These are phyloP conservation scores for Erythrophleum fordii DNA, from an alignment of 306 rosid species.

Conservation along the genomic window DNA sequence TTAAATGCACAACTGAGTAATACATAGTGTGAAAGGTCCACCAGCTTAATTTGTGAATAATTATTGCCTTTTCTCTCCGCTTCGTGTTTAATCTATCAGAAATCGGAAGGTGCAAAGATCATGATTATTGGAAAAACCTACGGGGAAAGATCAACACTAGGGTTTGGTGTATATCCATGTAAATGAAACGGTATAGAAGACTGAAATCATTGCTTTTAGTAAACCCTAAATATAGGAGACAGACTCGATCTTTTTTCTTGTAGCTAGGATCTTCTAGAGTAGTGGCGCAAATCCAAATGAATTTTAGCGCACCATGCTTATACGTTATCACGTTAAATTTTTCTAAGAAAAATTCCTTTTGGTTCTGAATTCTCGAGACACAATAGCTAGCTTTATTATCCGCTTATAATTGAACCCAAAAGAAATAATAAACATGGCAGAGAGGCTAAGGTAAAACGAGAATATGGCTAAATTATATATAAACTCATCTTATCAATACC, in stretches of 20 bases:
- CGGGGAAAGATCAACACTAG: neutral
- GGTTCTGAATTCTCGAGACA: conserved; percentile 17
- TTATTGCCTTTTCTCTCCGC: neutral
- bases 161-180: neutral
- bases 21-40: neutral
- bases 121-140: neutral
- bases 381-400: neutral
- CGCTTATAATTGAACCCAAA: neutral
- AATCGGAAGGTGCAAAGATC: neutral
- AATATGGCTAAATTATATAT: neutral
- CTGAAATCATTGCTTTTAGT: conserved; percentile 31
- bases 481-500: neutral
- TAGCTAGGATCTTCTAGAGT: conserved; percentile 33
- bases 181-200: neutral
- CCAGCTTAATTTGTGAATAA: neutral
- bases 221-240: conserved; percentile 41
- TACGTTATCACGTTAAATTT: neutral
- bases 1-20: too few species aligned
- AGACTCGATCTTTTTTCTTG: neutral
- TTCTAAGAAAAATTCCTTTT: neutral
- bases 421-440: neutral
- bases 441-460: neutral
- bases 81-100: neutral
- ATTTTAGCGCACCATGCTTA: conserved; percentile 12
- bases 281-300: conserved; percentile 33